Percentiles rank a stretch among this genome's conserved stretches.
Evolutionary conservation across 805 yeast genomes (phyloP).

Genomic region (Candida insectalens): DNA sequence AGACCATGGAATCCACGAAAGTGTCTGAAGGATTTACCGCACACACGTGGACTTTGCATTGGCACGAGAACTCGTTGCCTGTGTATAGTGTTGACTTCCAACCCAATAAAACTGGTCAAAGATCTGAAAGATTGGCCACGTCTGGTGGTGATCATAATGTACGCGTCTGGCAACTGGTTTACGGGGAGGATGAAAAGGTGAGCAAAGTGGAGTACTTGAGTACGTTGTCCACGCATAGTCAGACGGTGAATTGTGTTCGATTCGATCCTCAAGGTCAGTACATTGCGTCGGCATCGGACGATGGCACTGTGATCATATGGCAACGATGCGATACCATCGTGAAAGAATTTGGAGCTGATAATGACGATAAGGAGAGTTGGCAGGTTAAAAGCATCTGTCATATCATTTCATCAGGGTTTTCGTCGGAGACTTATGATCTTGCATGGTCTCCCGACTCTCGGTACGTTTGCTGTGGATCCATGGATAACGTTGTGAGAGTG

Average conservation of each 20-base stretch:
- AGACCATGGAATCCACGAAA: too few relatives aligned
- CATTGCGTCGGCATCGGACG: conserved; percentile 92
- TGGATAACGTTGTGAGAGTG: conserved; percentile 77
- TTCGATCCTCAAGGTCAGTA: conserved; percentile 62
- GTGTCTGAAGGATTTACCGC: too few relatives aligned
- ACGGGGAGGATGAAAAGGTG: conserved; percentile 14
- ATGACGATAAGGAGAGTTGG: conserved; percentile 67
- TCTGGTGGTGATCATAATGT: conserved; percentile 93
- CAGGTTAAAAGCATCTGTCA: conserved; percentile 47
- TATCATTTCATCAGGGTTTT: conserved; percentile 36
- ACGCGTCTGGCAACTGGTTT: conserved; percentile 32
- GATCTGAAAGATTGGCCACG: conserved; percentile 55
- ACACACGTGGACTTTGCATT: conserved; percentile 47
- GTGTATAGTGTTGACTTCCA: conserved; percentile 63
- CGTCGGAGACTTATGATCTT: conserved; percentile 71
- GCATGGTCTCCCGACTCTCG: conserved; percentile 86
- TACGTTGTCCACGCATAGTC: conserved; percentile 80
- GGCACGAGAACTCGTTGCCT: conserved; percentile 72
- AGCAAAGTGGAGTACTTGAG: conserved; percentile 60
- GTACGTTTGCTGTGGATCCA: conserved; percentile 77
- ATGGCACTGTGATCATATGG: conserved; percentile 86
- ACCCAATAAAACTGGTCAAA: conserved; percentile 22
- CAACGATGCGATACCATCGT: conserved; percentile 40
- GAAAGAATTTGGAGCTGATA: conserved; percentile 50
- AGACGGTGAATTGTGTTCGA: conserved; percentile 87